Percentiles rank a stretch among this genome's conserved stretches.
Evolutionary conservation across 495 filamentous ascomycete species (phyloP).

Genomic region (Penicillium paxilli): DNA sequence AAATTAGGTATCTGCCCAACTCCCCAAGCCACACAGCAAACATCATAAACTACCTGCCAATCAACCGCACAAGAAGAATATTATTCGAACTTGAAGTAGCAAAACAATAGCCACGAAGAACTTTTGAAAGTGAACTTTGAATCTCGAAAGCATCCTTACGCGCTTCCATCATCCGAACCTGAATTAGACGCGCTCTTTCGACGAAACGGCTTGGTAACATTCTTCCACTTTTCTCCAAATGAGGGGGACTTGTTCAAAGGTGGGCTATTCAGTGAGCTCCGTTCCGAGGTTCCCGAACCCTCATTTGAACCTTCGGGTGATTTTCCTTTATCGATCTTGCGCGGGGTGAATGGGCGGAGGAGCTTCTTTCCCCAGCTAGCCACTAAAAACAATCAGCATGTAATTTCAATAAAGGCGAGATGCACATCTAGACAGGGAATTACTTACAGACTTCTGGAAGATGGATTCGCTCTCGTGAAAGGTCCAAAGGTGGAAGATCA

Average conservation of each 20-base stretch:
- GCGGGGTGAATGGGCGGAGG: neutral
- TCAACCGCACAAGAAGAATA: too few relatives aligned
- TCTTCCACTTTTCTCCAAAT: neutral
- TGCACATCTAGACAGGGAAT: too few relatives aligned
- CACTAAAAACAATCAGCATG: neutral
- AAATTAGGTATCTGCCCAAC: too few relatives aligned
- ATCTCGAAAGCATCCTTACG: too few relatives aligned
- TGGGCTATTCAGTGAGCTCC: neutral
- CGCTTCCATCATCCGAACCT: neutral
- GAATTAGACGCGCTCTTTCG: neutral
- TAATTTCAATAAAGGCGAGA: neutral
- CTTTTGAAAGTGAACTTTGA: too few relatives aligned
- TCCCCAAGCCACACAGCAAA: too few relatives aligned
- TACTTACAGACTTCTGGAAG: neutral
- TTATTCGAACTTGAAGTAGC: too few relatives aligned
- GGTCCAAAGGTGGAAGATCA: neutral
- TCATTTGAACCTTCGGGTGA: neutral
- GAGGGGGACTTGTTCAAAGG: neutral
- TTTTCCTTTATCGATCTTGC: neutral
- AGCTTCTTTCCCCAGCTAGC: neutral
- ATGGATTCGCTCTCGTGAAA: neutral
- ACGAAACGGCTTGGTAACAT: neutral
- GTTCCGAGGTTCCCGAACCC: neutral
- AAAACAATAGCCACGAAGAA: too few relatives aligned
- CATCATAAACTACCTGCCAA: too few relatives aligned